Base-by-base conservation (phyloP, 805 yeast species). In the Starmerella floricola region DNA sequence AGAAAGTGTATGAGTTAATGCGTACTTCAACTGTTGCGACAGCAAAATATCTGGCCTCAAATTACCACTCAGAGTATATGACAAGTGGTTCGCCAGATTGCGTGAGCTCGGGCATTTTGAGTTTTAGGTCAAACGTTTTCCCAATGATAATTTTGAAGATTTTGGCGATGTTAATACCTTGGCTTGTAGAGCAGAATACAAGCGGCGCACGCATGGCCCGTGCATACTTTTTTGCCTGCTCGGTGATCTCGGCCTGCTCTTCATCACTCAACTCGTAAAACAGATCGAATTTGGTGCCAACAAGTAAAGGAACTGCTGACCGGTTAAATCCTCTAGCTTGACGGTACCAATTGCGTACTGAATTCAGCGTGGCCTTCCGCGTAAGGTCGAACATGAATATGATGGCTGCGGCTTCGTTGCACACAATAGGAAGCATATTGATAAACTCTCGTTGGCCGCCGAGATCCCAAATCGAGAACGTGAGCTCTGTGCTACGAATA, bases 391-490 rank as follows among this genome's bases (percentile, higher is more conserved):
- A 88, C 78, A 83, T 76, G 55, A 87, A 86, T 33, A 88, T 67
- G 20, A 88, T 75, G 1, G 95, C 94, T 12, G 86, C 91, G 0
- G 97, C 91, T 48, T 87, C 96, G 50, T 80, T 77, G 13, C 93
- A 79, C 12, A 88, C 95, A 44, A 88, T 67, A 18, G 96, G 95
- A 31, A 91, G 66, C 98, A 88, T 88, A 59, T 88, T 88, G 41
- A 86, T 83, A 62, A 85, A 88, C 61, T 91, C 96, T 40, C 83
- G 73, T 54, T 87, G 94, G 1, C 98, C 98, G 19, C 98, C 98
- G 11, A 88, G 65, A 62, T 88, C 98, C 94, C 95, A 88, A 26
- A 88, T 79, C 18, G 91, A 78, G 58, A 88, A 88, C 29, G 91
- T 79, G 42, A 88, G 83, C 51, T 83, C 85, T 2, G 95, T 86